Base-by-base conservation (phyloP, 352 stramenopile genomes). In the Phytophthora crassamura region DNA sequence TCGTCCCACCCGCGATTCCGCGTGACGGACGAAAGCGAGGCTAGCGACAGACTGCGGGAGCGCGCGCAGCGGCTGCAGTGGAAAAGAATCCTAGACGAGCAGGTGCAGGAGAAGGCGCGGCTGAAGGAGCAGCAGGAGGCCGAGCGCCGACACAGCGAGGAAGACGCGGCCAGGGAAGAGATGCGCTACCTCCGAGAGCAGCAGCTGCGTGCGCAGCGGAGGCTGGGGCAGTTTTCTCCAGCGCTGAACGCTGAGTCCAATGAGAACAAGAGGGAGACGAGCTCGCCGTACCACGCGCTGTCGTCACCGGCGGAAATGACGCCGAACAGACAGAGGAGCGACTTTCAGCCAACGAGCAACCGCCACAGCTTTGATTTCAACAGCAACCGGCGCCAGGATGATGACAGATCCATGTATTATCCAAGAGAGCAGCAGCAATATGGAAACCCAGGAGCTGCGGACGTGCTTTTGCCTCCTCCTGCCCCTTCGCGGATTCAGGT, bases 31-130 rank as follows among this genome's bases (percentile, higher is more conserved):
- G 64, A 88, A 51, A 68, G 73, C 28, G 69, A 80, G n/a, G 49
- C 78, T 14, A 81, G 67, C n/a, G 68, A 91, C 10, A 75, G 85
- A 7, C 56, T 88, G 45, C 66, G 78, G 0, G 85, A 91, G 59
- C 80, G 81, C 38, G 77, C 79, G 12, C 82, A 90, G 55, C 78
- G 91, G 55, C 69, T 94, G 48, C 82, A 91, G 58, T 91, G 82
- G 85, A 83, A 74, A 39, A 62, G 76, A 12, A 50, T 89, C 1
- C 62, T 94, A 59, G 85, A 94, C 50, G 83, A 90, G 32, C 85
- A 94, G 48, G 74, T 92, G 52, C 74, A 82, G 33, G 85, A 94
- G 18, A 92, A 94, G 22, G 70, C 77, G 34, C 59, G 78, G n/a
- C 46, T 88, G 4, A 77, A 80, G 42, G 59, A 76, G 38, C 64